These are phyloP conservation scores for Aspergillus puulaauensis DNA, from an alignment of 2,329 filamentous ascomycete genomes.

Conservation along the genomic window DNA sequence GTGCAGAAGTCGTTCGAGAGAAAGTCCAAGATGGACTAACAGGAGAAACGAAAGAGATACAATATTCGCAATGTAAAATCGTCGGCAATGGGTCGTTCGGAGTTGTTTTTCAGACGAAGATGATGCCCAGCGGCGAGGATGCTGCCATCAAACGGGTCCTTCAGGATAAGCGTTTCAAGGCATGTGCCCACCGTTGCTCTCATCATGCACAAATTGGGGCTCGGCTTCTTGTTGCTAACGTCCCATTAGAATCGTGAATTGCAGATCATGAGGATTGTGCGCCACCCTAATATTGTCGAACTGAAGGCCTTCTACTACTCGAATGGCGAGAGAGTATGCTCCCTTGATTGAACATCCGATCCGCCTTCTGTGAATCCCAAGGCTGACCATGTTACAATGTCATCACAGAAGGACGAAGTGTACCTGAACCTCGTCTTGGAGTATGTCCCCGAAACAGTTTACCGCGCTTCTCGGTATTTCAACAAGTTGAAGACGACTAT, in stretches of 20 bases:
- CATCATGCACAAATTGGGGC: neutral
- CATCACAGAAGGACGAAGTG: slow-evolving; percentile 84
- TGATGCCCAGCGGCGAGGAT: slow-evolving; percentile 96
- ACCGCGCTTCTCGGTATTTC: slow-evolving; percentile 96
- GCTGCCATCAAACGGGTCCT: slow-evolving; percentile 98
- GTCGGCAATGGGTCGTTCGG: slow-evolving; percentile 98
- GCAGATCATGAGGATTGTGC: slow-evolving; percentile 99
- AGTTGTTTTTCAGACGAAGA: slow-evolving; percentile 98
- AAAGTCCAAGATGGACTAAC: slow-evolving; percentile 98
- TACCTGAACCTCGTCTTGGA: slow-evolving; percentile 98
- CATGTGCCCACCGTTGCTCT: slow-evolving; percentile 39
- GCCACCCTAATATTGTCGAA: slow-evolving; percentile 98
- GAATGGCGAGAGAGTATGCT: slow-evolving; percentile 87
- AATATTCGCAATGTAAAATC: slow-evolving; percentile 99
- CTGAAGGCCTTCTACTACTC: slow-evolving; percentile 99
- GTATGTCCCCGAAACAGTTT: slow-evolving; percentile 97
- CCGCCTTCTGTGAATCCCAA: neutral
- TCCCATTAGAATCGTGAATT: slow-evolving; percentile 83
- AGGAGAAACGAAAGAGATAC: slow-evolving; percentile 92
- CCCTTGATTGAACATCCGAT: neutral
- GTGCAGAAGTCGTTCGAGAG: slow-evolving; percentile 89
- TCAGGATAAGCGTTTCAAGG: slow-evolving; percentile 99
- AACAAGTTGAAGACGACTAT: slow-evolving; percentile 99
- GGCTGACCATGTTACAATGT: slow-evolving; percentile 9
- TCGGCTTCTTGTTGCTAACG: slow-evolving; percentile 29